These are phyloP conservation scores for Candida ulmi DNA, from an alignment of 805 yeast genomes.

Conservation along the genomic window DNA sequence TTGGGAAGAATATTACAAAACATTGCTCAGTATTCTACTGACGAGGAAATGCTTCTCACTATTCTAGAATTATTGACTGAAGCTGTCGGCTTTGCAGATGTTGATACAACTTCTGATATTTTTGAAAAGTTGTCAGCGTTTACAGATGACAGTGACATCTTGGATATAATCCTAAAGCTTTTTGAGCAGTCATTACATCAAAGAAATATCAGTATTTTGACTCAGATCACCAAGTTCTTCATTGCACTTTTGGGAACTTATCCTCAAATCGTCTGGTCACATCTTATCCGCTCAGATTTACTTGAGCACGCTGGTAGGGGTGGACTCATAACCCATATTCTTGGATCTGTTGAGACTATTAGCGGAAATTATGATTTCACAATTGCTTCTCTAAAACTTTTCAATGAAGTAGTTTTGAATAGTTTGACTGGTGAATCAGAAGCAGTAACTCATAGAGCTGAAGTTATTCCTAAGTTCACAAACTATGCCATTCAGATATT, in stretches of 20 bases:
- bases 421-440: constrained; percentile 35
- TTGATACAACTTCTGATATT: constrained; percentile 35
- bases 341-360: constrained; percentile 71
- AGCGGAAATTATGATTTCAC: constrained; percentile 64
- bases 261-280: constrained; percentile 75
- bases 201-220: constrained; percentile 41
- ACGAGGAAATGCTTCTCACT: constrained; percentile 38
- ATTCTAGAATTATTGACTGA: constrained; percentile 46
- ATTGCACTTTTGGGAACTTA: constrained; percentile 40
- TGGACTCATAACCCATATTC: constrained; percentile 53
- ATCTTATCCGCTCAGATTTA: constrained; percentile 60
- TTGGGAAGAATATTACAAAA: constrained; percentile 76
- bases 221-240: constrained; percentile 44
- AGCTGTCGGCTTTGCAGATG: constrained; percentile 36
- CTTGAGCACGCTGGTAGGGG: constrained; percentile 59
- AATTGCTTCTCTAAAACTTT: constrained; percentile 49
- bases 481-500: constrained; percentile 59
- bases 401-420: constrained; percentile 45
- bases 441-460: constrained; percentile 38
- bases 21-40: constrained; percentile 29
- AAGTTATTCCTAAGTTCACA: constrained; percentile 49
- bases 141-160: constrained; percentile 51
- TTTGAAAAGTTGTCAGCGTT: constrained; percentile 31
- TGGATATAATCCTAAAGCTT: constrained; percentile 58
- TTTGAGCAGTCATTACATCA: constrained; percentile 62